Evolutionary conservation across 306 rosid species (phyloP).

Genomic region (Acacia acuminata): DNA sequence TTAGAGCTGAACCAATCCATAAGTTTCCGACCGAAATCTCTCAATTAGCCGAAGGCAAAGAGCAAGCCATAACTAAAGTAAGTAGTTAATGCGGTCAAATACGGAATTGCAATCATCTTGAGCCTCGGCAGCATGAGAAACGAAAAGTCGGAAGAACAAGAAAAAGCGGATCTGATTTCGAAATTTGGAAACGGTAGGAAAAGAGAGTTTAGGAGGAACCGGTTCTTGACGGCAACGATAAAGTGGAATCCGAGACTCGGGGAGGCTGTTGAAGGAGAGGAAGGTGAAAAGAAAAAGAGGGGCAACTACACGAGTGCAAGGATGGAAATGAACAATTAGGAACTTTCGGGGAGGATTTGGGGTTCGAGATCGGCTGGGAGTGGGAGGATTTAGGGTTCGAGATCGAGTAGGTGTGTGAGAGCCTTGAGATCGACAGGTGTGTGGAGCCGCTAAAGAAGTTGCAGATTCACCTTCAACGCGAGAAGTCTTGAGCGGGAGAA

Average conservation of each 20-base stretch:
- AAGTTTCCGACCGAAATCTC: constrained; percentile 79
- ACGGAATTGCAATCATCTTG: constrained; percentile 73
- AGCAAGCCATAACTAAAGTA: constrained; percentile 92
- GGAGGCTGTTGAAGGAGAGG: neutral
- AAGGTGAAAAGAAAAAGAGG: neutral
- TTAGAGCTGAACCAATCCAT: constrained; percentile 64
- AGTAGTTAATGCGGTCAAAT: constrained; percentile 83
- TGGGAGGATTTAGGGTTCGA: too few species aligned
- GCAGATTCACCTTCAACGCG: too few species aligned
- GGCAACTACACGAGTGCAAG: too few species aligned
- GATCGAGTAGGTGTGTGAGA: too few species aligned
- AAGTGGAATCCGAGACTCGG: neutral
- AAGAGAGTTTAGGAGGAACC: neutral
- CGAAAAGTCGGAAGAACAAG: neutral
- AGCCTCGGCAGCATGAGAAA: neutral
- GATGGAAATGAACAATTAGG: neutral
- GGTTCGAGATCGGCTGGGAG: too few species aligned
- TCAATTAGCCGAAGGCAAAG: constrained; percentile 81
- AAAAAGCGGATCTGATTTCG: neutral
- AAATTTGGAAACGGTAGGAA: neutral
- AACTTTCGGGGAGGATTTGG: too few species aligned
- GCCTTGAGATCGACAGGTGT: too few species aligned
- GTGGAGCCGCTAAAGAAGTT: too few species aligned
- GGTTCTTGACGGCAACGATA: neutral
- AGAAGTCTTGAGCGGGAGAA: too few species aligned